Conservation (phyloP, 1,284 basidiomycete genomes). For the Psilocybe mexicana region DNA sequence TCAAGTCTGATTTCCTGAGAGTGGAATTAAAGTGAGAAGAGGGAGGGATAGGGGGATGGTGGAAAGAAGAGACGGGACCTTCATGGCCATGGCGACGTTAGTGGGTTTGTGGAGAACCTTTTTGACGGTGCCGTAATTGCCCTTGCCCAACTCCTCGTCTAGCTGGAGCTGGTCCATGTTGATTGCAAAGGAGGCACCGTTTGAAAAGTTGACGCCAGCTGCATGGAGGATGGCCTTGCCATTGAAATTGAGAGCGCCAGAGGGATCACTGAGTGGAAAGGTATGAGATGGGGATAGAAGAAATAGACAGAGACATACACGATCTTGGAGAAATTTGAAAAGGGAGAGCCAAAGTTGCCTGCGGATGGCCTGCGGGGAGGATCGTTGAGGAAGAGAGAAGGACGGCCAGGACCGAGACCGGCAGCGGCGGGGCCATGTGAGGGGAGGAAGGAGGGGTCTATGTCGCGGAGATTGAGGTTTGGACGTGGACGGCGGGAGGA, state of each 20-base stretch:
- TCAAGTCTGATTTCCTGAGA: conserved; percentile 95
- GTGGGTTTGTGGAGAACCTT: conserved; percentile 94
- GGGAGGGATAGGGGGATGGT: neutral
- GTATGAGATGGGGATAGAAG: conserved; percentile 16
- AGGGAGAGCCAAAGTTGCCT: conserved; percentile 68
- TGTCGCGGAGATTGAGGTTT: conserved; percentile 63
- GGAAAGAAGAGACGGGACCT: conserved; percentile 52
- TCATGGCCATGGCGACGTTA: conserved; percentile 98
- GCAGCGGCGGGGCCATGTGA: conserved; percentile 54
- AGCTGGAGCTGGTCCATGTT: conserved; percentile 95
- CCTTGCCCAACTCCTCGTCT: conserved; percentile 90
- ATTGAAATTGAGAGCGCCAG: conserved; percentile 89
- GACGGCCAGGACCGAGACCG: conserved; percentile 71
- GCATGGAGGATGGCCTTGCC: conserved; percentile 94
- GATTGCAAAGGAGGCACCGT: conserved; percentile 91
- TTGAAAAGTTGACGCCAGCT: conserved; percentile 92
- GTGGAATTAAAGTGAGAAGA: conserved; percentile 8
- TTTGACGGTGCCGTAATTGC: conserved; percentile 97
- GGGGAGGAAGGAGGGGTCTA: conserved; percentile 40
- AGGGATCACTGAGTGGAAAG: conserved; percentile 73
- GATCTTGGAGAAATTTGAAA: conserved; percentile 92
- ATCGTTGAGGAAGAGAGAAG: conserved; percentile 40
- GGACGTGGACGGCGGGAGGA: conserved; percentile 60
- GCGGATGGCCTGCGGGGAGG: conserved; percentile 44
- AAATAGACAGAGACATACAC: conserved; percentile 62